Evolutionary conservation across 257 asterid genomes (phyloP).

Genomic region (Solanum verrucosum): DNA sequence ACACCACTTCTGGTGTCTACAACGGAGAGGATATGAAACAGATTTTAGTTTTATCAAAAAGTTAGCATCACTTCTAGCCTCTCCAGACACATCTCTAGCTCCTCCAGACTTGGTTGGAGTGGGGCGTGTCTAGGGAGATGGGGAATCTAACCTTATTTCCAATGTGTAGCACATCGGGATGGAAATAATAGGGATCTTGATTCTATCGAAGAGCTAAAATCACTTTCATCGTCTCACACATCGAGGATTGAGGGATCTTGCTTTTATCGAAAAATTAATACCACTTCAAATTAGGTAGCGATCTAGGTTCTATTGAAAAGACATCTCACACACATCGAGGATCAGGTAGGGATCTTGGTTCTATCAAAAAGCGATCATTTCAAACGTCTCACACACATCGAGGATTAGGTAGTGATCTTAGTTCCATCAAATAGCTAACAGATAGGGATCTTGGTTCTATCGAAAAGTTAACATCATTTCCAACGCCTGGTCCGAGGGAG

Average conservation of each 20-base stretch:
- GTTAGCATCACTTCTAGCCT: not conserved
- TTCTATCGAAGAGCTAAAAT: not conserved
- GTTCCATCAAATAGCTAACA: not conserved
- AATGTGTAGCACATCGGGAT: not conserved
- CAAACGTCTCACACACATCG: not conserved
- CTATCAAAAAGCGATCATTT: not conserved
- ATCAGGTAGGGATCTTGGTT: not conserved
- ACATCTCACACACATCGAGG: not conserved
- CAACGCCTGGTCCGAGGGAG: accelerated
- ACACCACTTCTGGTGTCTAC: not conserved
- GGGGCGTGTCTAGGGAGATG: too few species aligned
- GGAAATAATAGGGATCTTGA: not conserved
- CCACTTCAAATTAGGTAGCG: not conserved
- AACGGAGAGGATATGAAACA: not conserved
- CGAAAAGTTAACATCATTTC: not conserved
- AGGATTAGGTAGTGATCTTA: not conserved
- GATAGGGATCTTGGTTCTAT: not conserved
- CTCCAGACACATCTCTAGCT: not conserved
- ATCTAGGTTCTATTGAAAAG: not conserved
- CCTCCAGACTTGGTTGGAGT: not conserved
- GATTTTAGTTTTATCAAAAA: not conserved
- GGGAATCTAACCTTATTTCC: not conserved
- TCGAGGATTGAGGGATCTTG: not conserved
- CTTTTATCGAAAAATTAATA: not conserved
- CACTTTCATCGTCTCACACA: too few species aligned